Evolutionary conservation across 2,329 filamentous ascomycete genomes (phyloP).

Genomic region (Chaetomiaceae sp.): DNA sequence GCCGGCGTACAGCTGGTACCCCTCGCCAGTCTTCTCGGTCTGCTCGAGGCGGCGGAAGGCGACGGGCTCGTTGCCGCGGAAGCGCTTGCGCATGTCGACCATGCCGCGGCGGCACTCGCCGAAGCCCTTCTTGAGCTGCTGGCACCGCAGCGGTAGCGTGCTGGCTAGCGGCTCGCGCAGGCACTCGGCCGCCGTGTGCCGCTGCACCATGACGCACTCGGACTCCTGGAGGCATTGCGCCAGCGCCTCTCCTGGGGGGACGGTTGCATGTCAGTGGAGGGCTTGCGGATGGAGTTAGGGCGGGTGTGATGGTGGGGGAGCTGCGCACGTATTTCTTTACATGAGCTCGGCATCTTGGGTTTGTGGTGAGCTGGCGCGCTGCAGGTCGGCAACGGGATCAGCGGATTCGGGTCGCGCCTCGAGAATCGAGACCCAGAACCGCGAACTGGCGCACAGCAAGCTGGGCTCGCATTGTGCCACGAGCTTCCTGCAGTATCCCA

Average conservation of each 20-base stretch:
- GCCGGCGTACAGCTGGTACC: conserved; percentile 74
- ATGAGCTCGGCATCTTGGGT: conserved; percentile 77
- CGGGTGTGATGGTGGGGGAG: conserved; percentile 2
- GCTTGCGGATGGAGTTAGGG: conserved; percentile 1
- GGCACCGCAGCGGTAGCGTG: conserved; percentile 78
- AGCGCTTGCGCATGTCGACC: conserved; percentile 98
- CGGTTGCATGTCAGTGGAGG: conserved; percentile 6
- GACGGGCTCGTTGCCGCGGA: conserved; percentile 87
- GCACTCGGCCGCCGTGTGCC: conserved; percentile 81
- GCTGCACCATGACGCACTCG: conserved; percentile 91
- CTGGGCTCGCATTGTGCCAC: background rate
- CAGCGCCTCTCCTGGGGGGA: conserved; percentile 70
- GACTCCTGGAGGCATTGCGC: conserved; percentile 93
- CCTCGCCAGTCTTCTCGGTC: conserved; percentile 49
- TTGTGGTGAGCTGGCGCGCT: background rate
- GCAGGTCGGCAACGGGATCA: background rate
- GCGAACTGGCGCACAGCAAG: background rate
- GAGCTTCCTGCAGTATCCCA: too few species aligned
- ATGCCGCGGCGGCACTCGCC: conserved; percentile 93
- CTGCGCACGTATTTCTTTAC: conserved; percentile 84
- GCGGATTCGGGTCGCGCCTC: background rate
- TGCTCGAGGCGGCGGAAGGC: conserved; percentile 56
- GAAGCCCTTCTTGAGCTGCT: conserved; percentile 87
- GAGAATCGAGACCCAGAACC: background rate
- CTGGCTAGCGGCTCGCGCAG: conserved; percentile 75